phyloP scores from a whole-genome alignment of 805 yeast genomes.

The Sungouiozyma intestinalis region DNA sequence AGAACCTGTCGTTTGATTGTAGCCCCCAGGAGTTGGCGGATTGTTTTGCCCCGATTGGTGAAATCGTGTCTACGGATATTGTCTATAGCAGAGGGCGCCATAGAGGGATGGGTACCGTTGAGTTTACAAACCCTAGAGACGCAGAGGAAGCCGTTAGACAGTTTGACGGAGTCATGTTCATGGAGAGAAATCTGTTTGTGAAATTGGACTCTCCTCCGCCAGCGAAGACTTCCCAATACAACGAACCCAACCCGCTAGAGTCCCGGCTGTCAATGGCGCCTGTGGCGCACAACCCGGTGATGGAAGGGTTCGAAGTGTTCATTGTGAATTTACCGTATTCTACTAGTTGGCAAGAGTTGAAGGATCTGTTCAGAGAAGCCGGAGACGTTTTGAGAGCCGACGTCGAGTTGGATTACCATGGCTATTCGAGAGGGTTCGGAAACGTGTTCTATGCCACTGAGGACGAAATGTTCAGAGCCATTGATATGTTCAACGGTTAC shows the following conservation, averaged over 20 bases:
- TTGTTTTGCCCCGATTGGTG: conserved; percentile 51
- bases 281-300: neutral
- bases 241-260: neutral
- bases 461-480: conserved; percentile 63
- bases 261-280: neutral
- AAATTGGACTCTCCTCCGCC: conserved; percentile 89
- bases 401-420: conserved; percentile 50
- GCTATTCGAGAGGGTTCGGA: conserved; percentile 72
- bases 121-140: conserved; percentile 51
- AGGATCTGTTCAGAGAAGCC: conserved; percentile 67
- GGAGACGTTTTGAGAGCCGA: conserved; percentile 79
- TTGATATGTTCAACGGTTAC: conserved; percentile 63
- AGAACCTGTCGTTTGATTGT: conserved; percentile 59
- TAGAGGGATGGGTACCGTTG: conserved; percentile 88
- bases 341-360: conserved; percentile 70
- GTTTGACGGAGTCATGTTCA: conserved; percentile 51
- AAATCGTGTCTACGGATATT: conserved; percentile 70
- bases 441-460: conserved; percentile 62
- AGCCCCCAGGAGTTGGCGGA: conserved; percentile 49
- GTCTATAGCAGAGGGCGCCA: conserved; percentile 67
- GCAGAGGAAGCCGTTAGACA: conserved; percentile 62
- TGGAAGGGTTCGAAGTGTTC: conserved; percentile 45
- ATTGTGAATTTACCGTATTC: conserved; percentile 78
- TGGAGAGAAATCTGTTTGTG: conserved; percentile 77
- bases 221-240: conserved; percentile 7